Conservation (phyloP, 2,329 filamentous ascomycete genomes). For the Botrytis medusae region DNA sequence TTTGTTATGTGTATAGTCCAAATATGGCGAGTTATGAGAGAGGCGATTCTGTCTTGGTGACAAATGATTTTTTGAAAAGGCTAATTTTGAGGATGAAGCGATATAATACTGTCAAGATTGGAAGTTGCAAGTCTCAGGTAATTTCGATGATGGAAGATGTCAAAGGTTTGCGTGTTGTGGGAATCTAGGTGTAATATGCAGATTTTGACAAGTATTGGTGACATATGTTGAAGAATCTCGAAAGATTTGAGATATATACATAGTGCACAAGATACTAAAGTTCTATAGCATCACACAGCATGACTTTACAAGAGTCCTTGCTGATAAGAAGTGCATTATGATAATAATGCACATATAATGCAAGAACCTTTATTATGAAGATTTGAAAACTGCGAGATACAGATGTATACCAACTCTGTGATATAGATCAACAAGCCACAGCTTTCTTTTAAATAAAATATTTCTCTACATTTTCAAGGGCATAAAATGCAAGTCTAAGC, state of each 20-base stretch:
- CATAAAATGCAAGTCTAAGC: no score
- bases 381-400: background rate
- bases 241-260: no score
- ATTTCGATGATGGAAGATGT: background rate
- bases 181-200: no score
- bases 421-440: background rate
- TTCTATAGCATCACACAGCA: no score
- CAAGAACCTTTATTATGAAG: background rate
- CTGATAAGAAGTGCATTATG: no score
- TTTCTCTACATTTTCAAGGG: fast-evolving
- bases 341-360: no score
- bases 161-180: background rate
- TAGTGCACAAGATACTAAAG: no score
- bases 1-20: fast-evolving
- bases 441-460: no score
- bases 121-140: background rate
- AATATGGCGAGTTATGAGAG: background rate
- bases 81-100: background rate
- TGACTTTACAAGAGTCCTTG: no score
- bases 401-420: background rate
- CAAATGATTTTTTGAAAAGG: background rate
- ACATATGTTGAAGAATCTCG: no score
- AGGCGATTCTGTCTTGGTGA: background rate
- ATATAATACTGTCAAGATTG: background rate
- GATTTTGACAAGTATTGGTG: no score